Evolutionary conservation across 2,329 filamentous ascomycete species (phyloP).

Genomic region (Cercospora janseana): DNA sequence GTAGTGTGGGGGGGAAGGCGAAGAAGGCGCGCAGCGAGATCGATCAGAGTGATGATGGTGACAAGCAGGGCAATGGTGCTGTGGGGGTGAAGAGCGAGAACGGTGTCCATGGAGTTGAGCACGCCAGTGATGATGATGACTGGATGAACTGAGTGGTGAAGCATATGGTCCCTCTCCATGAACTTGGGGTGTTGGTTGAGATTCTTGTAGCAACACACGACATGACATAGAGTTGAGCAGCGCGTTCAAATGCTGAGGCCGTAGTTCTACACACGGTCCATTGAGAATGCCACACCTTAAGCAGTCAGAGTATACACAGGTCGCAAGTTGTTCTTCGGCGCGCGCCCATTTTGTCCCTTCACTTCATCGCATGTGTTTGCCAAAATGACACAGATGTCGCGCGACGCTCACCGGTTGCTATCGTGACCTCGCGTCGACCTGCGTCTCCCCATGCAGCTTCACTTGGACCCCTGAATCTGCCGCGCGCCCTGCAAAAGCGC

Average conservation of each 20-base stretch:
- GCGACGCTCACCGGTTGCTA: constrained; percentile 1
- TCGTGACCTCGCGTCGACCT: constrained; percentile 4
- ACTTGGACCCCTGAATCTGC: constrained; percentile 3
- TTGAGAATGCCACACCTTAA: too few relatives aligned
- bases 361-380: background rate
- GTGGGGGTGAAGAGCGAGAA: background rate
- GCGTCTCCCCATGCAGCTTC: constrained; percentile 1
- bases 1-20: constrained; percentile 2
- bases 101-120: too few relatives aligned
- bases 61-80: background rate
- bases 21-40: constrained; percentile 9
- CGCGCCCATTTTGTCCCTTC: too few relatives aligned
- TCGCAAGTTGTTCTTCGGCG: too few relatives aligned
- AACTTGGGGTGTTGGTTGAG: background rate
- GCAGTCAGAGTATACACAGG: too few relatives aligned
- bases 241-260: too few relatives aligned
- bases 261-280: too few relatives aligned
- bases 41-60: background rate
- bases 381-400: background rate
- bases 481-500: background rate
- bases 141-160: constrained; percentile 6
- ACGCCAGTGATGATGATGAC: constrained; percentile 11
- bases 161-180: background rate
- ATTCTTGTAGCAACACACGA: background rate
- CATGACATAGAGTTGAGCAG: too few relatives aligned